phyloP scores from a whole-genome alignment of 2,329 filamentous ascomycete species.

The Venturia asperata region DNA sequence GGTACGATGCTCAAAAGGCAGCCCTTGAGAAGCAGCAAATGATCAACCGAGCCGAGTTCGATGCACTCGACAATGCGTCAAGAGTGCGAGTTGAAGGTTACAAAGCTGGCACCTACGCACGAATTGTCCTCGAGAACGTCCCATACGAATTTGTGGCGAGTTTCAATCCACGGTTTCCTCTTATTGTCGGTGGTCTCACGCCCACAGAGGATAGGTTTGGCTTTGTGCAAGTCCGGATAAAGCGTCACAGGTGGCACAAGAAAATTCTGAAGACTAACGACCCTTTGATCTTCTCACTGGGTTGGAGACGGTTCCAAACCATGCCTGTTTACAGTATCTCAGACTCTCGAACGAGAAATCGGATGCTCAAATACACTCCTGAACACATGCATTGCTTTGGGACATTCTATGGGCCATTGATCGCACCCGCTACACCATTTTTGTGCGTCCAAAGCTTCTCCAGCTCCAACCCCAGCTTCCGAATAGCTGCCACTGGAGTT shows the following conservation, averaged over 20 bases:
- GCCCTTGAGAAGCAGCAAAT: conserved; percentile 90
- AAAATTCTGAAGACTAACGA: conserved; percentile 98
- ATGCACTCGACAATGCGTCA: conserved; percentile 75
- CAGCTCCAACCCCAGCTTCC: conserved; percentile 78
- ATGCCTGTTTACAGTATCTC: conserved; percentile 91
- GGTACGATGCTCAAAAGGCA: conserved; percentile 97
- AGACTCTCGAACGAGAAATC: conserved; percentile 85
- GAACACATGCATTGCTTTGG: conserved; percentile 99
- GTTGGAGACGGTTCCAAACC: conserved; percentile 92
- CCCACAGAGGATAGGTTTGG: conserved; percentile 94
- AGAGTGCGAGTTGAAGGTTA: conserved; percentile 81
- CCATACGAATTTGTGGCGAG: conserved; percentile 80
- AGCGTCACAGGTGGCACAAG: conserved; percentile 97
- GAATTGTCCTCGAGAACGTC: conserved; percentile 81
- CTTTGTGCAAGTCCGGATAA: conserved; percentile 91
- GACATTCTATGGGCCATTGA: conserved; percentile 89
- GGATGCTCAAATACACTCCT: conserved; percentile 98
- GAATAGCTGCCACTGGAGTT: conserved; percentile 88
- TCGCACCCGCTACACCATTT: conserved; percentile 93
- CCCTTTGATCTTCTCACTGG: conserved; percentile 91
- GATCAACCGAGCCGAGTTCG: conserved; percentile 93
- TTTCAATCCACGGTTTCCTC: conserved; percentile 74
- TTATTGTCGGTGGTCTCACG: conserved; percentile 85
- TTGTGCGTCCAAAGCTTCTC: conserved; percentile 87
- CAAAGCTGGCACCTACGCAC: conserved; percentile 86